These are phyloP conservation scores for Diospyros lotus DNA, from an alignment of 148 eudicot genomes.

Conservation along the genomic window DNA sequence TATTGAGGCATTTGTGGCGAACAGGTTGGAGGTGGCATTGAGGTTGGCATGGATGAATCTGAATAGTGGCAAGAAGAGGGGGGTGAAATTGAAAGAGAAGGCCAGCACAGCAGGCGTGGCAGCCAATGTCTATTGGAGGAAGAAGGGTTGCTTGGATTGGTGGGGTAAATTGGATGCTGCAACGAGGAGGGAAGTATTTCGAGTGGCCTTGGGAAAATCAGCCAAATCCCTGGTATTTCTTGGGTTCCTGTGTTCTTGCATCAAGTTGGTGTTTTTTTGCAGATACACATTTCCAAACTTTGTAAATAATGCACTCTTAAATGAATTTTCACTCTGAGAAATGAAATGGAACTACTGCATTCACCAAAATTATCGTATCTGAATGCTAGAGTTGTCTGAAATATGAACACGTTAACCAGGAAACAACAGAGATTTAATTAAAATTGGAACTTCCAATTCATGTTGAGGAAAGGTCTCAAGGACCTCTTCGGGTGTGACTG, in stretches of 20 bases:
- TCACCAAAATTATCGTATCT: neutral
- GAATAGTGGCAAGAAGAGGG: slow-evolving; percentile 71
- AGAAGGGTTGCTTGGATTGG: slow-evolving; percentile 94
- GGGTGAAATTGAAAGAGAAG: slow-evolving; percentile 76
- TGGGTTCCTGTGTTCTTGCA: slow-evolving; percentile 8
- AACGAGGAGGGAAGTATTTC: slow-evolving; percentile 41
- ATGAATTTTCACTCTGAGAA: neutral
- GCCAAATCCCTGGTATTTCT: slow-evolving; percentile 68
- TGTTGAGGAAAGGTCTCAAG: neutral
- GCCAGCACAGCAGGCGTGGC: slow-evolving; percentile 51
- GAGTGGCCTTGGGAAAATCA: slow-evolving; percentile 38
- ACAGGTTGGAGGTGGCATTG: slow-evolving; percentile 81
- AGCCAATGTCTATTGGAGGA: slow-evolving; percentile 86
- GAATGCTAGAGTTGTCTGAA: neutral
- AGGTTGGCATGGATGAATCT: slow-evolving; percentile 75
- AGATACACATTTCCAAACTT: slow-evolving; percentile 3
- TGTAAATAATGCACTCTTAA: neutral
- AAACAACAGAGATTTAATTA: neutral
- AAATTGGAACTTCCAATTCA: neutral
- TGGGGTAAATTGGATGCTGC: slow-evolving; percentile 65
- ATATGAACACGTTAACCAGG: neutral
- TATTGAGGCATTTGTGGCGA: slow-evolving; percentile 71
- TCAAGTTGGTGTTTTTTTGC: slow-evolving; percentile 5
- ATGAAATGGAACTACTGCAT: neutral
- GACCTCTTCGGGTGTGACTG: neutral